Evolutionary conservation across 164 flowering plant genomes (phyloP), one percentile per base, ranked within the genome.

Genomic region (Cinnamomum chago): DNA sequence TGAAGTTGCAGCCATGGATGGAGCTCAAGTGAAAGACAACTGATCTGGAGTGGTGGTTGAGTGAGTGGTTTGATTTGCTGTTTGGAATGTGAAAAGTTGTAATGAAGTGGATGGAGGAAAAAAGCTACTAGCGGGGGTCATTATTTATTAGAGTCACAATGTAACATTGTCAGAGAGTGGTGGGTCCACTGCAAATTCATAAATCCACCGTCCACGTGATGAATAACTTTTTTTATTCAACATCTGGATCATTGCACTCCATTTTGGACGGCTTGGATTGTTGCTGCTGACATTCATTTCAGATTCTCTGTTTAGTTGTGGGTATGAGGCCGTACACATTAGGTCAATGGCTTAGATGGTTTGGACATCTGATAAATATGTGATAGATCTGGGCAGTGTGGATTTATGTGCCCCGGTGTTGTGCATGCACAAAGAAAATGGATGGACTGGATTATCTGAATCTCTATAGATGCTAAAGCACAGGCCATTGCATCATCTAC

Each of bases 1-100:
- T 52, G 71, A 72, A 35, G 73, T 74, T 71, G 81, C 65, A 65
- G 79, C 86, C 86, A 83, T 85, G 65, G 76, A 72, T 28, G 17
- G 67, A 6, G 30, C 20, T 20, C 11, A 62, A n/a, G 66, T 18
- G 10, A 22, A 62, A 4, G 65, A 17, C 58, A 1, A 52, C 14
- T 17, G 60, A 55, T 55, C 20, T 15, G n/a, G 13, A 0, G 1
- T 5, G 60, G 6, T 55, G 3, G 25, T 5, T 64, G 67, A 1
- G n/a, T 23, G 27, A 62, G 3, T 23, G 65, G 25, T 9, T 5
- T 20, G n/a, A 62, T 62, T 20, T 2, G 65, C 9, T 23, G 24
- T 15, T 2, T 62, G n/a, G n/a, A 55, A 14, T 40, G 10, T 7
- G 2, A 7, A 40, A 40, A 10, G 47, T 40, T 0, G 47, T 1